Conservation (phyloP, 1,139 yeast species). For the Debaryomycetaceae sp. region DNA sequence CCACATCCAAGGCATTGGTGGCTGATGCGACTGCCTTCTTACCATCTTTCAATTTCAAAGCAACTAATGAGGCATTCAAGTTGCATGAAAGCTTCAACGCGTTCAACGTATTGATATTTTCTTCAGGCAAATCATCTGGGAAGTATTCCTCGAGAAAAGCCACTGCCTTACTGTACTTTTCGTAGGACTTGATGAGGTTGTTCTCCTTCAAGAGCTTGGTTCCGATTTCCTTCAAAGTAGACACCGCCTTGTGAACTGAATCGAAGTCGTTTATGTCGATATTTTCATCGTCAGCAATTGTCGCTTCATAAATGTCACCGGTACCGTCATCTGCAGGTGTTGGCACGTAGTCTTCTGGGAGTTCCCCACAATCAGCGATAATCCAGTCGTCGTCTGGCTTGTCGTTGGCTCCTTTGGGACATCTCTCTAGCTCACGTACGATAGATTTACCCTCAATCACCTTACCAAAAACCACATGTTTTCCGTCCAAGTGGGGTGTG, state of each 20-base stretch:
- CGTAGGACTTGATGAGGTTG: slow-evolving; percentile 51
- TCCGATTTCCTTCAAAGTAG: slow-evolving; percentile 72
- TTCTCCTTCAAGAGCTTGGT: slow-evolving; percentile 69
- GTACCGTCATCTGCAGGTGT: slow-evolving; percentile 63
- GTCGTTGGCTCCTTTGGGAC: slow-evolving; percentile 60
- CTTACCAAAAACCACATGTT: slow-evolving; percentile 95
- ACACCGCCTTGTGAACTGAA: slow-evolving; percentile 64
- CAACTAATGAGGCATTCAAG: slow-evolving; percentile 74
- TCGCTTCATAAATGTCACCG: slow-evolving; percentile 81
- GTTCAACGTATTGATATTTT: slow-evolving; percentile 46
- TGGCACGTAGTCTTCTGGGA: slow-evolving; percentile 51
- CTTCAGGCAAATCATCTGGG: slow-evolving; percentile 66
- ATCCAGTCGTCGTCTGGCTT: slow-evolving; percentile 63
- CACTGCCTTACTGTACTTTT: slow-evolving; percentile 70
- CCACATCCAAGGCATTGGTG: slow-evolving; percentile 61
- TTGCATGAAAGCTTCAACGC: slow-evolving; percentile 58
- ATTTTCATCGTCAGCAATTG: slow-evolving; percentile 67
- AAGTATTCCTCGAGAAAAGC: slow-evolving; percentile 67
- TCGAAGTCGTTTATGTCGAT: slow-evolving; percentile 59
- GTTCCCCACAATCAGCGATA: slow-evolving; percentile 76
- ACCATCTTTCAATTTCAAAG: slow-evolving; percentile 60
- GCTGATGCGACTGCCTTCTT: slow-evolving; percentile 59
- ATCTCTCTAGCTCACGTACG: slow-evolving; percentile 72
- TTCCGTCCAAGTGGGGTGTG: slow-evolving; percentile 84
- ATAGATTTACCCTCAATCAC: slow-evolving; percentile 79